Conservation (phyloP, 257 asterid species). For the Solanum rostratum region DNA sequence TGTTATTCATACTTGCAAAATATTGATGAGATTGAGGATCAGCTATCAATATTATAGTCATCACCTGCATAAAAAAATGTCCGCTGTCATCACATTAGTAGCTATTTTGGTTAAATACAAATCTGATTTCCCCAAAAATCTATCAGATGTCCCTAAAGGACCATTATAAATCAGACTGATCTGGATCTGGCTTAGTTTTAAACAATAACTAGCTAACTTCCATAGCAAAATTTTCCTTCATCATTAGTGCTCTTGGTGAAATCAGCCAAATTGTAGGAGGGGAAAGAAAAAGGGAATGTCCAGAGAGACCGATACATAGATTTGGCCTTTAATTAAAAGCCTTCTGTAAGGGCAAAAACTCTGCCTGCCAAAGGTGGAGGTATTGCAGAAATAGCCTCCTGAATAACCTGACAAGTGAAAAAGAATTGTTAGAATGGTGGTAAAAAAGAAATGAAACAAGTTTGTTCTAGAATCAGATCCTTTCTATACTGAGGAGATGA, state of each 20-base stretch:
- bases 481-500: not conserved
- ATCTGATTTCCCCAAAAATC: not conserved
- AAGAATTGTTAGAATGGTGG: not conserved
- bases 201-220: not conserved
- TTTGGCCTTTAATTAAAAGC: slow-evolving; percentile 29
- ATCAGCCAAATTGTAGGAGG: not conserved
- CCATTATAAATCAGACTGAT: not conserved
- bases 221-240: not conserved
- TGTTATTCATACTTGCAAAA: not conserved
- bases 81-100: not conserved
- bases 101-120: not conserved
- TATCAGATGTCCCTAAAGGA: not conserved
- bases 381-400: slow-evolving; percentile 60
- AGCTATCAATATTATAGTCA: not conserved
- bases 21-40: not conserved
- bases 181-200: not conserved
- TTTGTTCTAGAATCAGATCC: not conserved
- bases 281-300: not conserved
- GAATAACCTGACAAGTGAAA: slow-evolving; percentile 43
- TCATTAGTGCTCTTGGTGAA: not conserved
- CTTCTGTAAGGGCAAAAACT: slow-evolving; percentile 68
- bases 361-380: slow-evolving; percentile 78
- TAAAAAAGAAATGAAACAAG: not conserved
- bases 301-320: not conserved
- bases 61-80: not conserved